Base-by-base conservation (phyloP, 2,329 filamentous ascomycete genomes). In the Rhynchosporium graminicola region DNA sequence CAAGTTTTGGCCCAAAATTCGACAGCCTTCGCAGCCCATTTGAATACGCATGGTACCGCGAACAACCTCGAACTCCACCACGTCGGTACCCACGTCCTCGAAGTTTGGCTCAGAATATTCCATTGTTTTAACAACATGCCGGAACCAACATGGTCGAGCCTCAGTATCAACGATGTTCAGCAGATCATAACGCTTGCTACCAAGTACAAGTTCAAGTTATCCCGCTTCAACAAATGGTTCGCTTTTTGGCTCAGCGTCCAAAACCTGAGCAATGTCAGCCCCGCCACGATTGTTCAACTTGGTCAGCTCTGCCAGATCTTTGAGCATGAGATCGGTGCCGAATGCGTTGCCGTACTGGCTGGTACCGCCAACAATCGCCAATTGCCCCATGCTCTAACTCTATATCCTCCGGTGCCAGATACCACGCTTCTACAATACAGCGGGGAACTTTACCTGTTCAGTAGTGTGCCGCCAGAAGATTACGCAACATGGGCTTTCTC, bases 191-290 rank as follows among this genome's bases (percentile, higher is more conserved):
- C 36, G 10, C 50, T 52, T 12, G 50, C 15, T 9, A 36, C 10
- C 0, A 9, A 45, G 40, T 57, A 57, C 29, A n/a, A 43, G 13
- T 47, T 57, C 55, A 38, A 47, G 9, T 8, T 57, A 3, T 36
- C 40, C 3, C 28, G 42, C 4, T 4, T 47, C 10, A 47, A 26
- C n/a, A 43, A 31, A 4, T 45, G 55, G 40, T 57, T 57, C 15
- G 3, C 55, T 5, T 13, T 57, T 43, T 57, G 55, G 55, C 55
- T 57, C 26, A 43, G 55, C 42, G n/a, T 8, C 4, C 55, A 57
- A 38, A 4, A 47, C 26, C 43, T 57, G 6, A 5, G 15, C 4
- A 13, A 8, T 7, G 13, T 10, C 9, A 31, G 12, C 4, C 8
- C 29, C 29, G 13, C 43, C 26, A 28, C 20, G 6, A 42, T 57